phyloP scores from a whole-genome alignment of 176 grass and related monocot species.

The Juncus effusus region DNA sequence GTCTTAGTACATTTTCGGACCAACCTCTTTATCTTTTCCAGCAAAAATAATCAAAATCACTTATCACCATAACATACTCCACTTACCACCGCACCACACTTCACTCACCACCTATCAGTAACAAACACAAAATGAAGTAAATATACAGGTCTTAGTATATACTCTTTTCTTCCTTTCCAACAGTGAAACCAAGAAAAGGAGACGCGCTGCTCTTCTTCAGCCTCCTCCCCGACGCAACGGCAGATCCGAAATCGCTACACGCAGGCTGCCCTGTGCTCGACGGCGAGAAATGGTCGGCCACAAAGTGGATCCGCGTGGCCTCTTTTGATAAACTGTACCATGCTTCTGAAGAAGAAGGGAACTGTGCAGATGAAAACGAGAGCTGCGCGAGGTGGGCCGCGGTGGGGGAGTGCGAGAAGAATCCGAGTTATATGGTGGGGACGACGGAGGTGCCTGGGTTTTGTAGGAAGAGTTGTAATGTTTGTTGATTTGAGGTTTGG shows the following conservation, averaged over 20 bases:
- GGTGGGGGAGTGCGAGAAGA: slow-evolving; percentile 78
- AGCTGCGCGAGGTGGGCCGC: slow-evolving; percentile 65
- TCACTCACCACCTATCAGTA: too few relatives aligned
- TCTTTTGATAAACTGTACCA: slow-evolving; percentile 71
- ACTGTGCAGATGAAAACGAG: slow-evolving; percentile 71
- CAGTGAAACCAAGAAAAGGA: slow-evolving; percentile 83
- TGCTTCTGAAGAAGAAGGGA: slow-evolving; percentile 23
- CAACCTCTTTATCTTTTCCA: too few relatives aligned
- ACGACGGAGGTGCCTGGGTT: slow-evolving; percentile 45
- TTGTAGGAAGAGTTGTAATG: slow-evolving; percentile 78
- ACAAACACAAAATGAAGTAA: too few relatives aligned
- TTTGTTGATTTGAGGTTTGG: slow-evolving; percentile 42
- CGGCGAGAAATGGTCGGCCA: slow-evolving; percentile 90
- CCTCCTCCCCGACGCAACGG: slow-evolving; percentile 55
- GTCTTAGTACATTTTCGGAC: too few relatives aligned
- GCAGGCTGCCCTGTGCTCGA: slow-evolving; percentile 70
- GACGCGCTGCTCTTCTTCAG: slow-evolving; percentile 93
- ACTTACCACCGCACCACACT: too few relatives aligned
- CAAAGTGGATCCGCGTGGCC: slow-evolving; percentile 81
- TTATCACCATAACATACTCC: too few relatives aligned
- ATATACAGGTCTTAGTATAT: background rate
- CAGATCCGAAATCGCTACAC: slow-evolving; percentile 71
- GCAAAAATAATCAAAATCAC: too few relatives aligned
- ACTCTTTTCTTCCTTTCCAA: background rate
- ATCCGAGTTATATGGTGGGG: slow-evolving; percentile 79